Percentiles rank a stretch among this genome's conserved stretches.
Evolutionary conservation across 2,329 filamentous ascomycete species (phyloP).

Genomic region (Huntiella moniliformis): DNA sequence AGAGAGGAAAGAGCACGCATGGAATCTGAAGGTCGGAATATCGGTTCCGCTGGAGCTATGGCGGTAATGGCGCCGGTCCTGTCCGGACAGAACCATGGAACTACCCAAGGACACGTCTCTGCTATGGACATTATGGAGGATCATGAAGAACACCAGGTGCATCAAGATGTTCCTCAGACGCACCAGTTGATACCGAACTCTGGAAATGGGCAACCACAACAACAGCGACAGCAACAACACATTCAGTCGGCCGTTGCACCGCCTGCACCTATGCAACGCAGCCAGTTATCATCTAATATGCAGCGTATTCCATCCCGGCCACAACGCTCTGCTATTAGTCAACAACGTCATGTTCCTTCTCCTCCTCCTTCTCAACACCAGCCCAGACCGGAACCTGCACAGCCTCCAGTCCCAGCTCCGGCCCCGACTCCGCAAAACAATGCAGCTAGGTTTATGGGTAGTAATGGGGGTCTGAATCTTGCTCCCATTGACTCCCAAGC

Average conservation of each 20-base stretch:
- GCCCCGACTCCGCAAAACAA: conserved; percentile 11
- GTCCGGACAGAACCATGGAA: no score
- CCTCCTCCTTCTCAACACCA: neutral
- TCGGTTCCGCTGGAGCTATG: neutral
- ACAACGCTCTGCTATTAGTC: no score
- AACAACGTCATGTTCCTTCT: no score
- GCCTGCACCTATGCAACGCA: no score
- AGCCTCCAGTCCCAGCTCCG: neutral
- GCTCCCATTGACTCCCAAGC: conserved; percentile 35
- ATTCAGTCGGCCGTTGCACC: no score
- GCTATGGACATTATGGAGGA: neutral
- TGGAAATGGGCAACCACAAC: neutral
- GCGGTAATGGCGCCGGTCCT: no score
- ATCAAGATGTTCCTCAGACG: neutral
- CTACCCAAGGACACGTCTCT: no score
- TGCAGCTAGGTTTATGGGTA: conserved; percentile 1
- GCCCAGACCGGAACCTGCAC: neutral
- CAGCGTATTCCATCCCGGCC: no score
- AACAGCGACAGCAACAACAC: neutral
- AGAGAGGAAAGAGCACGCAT: conserved; percentile 33
- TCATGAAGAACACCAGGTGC: neutral
- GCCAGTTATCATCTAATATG: no score
- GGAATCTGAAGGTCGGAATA: conserved; percentile 20
- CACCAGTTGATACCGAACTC: neutral
- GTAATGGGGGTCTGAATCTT: conserved; percentile 23